A percentile compares a stretch with the other conserved stretches of the same genome.
Conservation (phyloP, 2,329 filamentous ascomycete species). For the Huntiella savannae region DNA sequence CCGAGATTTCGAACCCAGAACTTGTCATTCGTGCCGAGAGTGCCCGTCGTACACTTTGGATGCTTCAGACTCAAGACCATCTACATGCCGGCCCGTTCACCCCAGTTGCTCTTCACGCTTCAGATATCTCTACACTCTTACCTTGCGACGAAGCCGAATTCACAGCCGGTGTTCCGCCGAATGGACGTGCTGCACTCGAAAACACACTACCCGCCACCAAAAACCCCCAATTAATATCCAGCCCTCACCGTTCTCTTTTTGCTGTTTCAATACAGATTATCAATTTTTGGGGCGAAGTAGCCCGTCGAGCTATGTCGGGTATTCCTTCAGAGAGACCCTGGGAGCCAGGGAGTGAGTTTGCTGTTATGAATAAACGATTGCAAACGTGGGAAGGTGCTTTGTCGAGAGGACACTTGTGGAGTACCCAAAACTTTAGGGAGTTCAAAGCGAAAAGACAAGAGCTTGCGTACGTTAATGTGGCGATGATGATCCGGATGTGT, state of each 20-base stretch:
- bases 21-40: conserved; percentile 32
- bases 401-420: conserved; percentile 30
- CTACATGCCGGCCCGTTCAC: conserved; percentile 33
- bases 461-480: conserved; percentile 34
- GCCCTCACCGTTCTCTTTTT: conserved; percentile 31
- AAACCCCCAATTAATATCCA: conserved; percentile 24
- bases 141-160: conserved; percentile 35
- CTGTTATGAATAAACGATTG: conserved; percentile 24
- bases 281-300: conserved; percentile 33
- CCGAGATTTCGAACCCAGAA: conserved; percentile 23
- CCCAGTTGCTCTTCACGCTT: conserved; percentile 30
- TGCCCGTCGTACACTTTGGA: conserved; percentile 39
- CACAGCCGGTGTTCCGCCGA: conserved; percentile 26
- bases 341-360: conserved; percentile 29
- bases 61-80: conserved; percentile 40
- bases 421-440: conserved; percentile 21
- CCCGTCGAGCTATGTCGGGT: conserved; percentile 12
- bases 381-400: conserved; percentile 29
- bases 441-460: conserved; percentile 31
- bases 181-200: conserved; percentile 31
- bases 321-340: conserved; percentile 18
- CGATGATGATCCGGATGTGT: conserved; percentile 35
- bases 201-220: conserved; percentile 31
- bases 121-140: conserved; percentile 34
- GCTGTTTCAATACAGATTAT: conserved; percentile 36